Percentiles rank a stretch among this genome's conserved stretches.
These are phyloP conservation scores for Metschnikowia aberdeeniae DNA, from an alignment of 805 yeast genomes.

Conservation along the genomic window DNA sequence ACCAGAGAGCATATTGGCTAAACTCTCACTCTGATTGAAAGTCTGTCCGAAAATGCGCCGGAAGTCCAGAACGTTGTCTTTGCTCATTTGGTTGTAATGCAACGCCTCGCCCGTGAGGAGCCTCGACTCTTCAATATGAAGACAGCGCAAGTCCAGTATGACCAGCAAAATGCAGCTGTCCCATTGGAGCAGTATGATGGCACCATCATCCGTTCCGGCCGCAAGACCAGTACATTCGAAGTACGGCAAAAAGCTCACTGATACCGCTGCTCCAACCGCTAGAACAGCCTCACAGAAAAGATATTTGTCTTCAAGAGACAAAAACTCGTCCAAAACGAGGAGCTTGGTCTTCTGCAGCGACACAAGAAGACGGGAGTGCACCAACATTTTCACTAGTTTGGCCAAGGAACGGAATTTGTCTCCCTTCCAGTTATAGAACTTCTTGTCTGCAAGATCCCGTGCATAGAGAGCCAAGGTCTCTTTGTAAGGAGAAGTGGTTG, in stretches of 20 bases:
- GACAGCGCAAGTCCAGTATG: constrained; percentile 10
- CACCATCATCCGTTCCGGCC: constrained; percentile 13
- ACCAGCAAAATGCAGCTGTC: constrained; percentile 7
- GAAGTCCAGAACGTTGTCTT: neutral
- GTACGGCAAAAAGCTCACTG: constrained; percentile 14
- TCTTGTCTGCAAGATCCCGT: constrained; percentile 1
- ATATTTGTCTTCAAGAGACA: constrained; percentile 9
- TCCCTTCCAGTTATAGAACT: constrained; percentile 13
- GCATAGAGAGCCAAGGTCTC: constrained; percentile 2
- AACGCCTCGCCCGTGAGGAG: constrained; percentile 12
- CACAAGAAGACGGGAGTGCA: constrained; percentile 10
- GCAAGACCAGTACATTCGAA: constrained; percentile 12
- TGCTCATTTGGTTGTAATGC: constrained; percentile 6
- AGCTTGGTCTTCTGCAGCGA: constrained; percentile 13
- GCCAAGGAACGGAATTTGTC: constrained; percentile 11
- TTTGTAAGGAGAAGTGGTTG: neutral
- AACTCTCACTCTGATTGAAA: neutral
- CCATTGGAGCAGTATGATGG: constrained; percentile 15
- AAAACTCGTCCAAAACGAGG: constrained; percentile 11
- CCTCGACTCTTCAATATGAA: constrained; percentile 2
- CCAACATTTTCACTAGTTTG: constrained; percentile 6
- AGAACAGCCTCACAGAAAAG: constrained; percentile 12
- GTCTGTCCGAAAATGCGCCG: neutral
- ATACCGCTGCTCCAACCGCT: constrained; percentile 4
- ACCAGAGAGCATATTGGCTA: neutral